Base-by-base conservation (phyloP, 768 basidiomycete genomes). In the Cubamyces lactineus region DNA sequence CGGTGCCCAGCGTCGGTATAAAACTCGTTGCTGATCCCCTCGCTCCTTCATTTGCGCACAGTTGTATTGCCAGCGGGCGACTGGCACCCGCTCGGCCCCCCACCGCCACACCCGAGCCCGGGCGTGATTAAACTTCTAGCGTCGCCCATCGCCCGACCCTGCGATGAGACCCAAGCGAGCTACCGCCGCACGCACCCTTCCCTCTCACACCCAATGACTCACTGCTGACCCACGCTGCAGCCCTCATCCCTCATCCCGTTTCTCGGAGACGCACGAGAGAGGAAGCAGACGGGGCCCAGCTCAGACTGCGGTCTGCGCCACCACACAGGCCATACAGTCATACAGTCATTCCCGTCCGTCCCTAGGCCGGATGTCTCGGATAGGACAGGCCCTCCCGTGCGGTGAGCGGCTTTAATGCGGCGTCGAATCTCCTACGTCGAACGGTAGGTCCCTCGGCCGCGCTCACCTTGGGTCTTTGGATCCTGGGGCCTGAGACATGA, bases 51-150 rank as follows among this genome's bases (percentile, higher is more conserved):
- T 57, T 49, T 40, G 46, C 56, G 47, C 38, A 49, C 26, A 56
- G 38, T 46, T 43, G 24, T 49, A 17, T 26, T 49, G 24, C 8
- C 48, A 24, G 17, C 24, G 48, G 39, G 51, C 39, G 51, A 53
- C 40, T 40, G 40, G 39, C 39, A 38, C 19, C 38, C 21, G 51
- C 19, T 19, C 15, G 16, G 50, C 24, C 24, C 30, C 21, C 16
- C 34, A 34, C 50, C 21, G 21, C 34, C 50, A 8, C 34, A n/a
- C 26, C 30, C 41, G 41, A 49, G 49, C 50, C 16, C 57, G 49
- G 57, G 41, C 41, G 38, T 59, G 57, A 59, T 59, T 51, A 59
- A 59, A 59, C 57, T 59, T 59, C 57, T 59, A 51, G 57, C 49
- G 49, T 38, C 34, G 11, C 34, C 11, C 34, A 34, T 11, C 34